Base-by-base conservation (phyloP, 306 rosid genomes). In the Sindora glabra region DNA sequence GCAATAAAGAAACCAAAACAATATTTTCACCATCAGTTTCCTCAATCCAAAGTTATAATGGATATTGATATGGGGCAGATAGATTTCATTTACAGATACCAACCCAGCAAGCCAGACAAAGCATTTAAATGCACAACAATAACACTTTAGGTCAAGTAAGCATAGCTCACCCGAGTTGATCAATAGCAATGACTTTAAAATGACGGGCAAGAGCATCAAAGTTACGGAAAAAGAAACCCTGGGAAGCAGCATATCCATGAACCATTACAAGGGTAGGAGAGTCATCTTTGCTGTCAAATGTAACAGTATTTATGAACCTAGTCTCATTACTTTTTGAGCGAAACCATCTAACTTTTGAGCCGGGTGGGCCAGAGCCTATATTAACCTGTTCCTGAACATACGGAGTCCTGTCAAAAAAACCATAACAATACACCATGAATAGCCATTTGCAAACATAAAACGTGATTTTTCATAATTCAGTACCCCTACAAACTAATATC, bases 151-250 rank as follows among this genome's bases (percentile, higher is more conserved):
- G 27, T 56, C 18, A 36, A 15, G 58, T 15, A 68, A 46, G 46
- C 14, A 38, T 40, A 53, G 64, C 89, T 81, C 55, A 94, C 99
- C 99, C 99, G 47, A 94, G 81, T 67, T 94, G 99, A 84, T 94
- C 99, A 42, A 94, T 57, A 44, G 99, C 99, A 39, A 94, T 73
- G 64, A 94, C 84, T 68, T 90, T 83, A 59, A 94, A 94, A 24
- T 80, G 90, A 23, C 81, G 61, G 15, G 99, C 90, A 40, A 94
- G 94, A 47, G 97, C 97, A 77, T 94, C 97, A 60, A 82, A 89
- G 68, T 89, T 94, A 65, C 99, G 84, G 72, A 82, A 94, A 68
- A 94, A 94, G 90, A 94, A 89, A 15, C 99, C 99, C 58, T 89
- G 95, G 1, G 97, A 82, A 12, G 89, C 84, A 14, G 74, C 97